Evolutionary conservation across 2,329 filamentous ascomycete genomes (phyloP).

Genomic region (Aspergillus pseudoglaucus): DNA sequence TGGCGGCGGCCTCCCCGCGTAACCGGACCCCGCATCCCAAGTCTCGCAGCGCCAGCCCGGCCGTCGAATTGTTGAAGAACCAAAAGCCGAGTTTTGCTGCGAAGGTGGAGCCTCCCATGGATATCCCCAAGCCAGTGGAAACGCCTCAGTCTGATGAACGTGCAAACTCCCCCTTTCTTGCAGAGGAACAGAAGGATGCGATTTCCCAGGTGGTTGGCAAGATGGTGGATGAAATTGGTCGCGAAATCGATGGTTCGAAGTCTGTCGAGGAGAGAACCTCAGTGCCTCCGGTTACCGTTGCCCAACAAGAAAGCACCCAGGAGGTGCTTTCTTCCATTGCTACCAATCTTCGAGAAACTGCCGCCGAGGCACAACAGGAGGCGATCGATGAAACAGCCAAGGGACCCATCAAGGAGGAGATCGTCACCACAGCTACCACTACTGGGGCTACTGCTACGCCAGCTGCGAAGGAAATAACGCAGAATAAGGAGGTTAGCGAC

Average conservation of each 20-base stretch:
- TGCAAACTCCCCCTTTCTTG: slow-evolving; percentile 19
- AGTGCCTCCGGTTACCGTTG: slow-evolving; percentile 17
- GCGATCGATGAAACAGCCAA: slow-evolving; percentile 51
- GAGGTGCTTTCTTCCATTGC: slow-evolving; percentile 29
- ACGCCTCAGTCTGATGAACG: slow-evolving; percentile 6
- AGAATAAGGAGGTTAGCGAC: slow-evolving; percentile 46
- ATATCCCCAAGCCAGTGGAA: slow-evolving; percentile 1
- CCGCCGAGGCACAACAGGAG: slow-evolving; percentile 38
- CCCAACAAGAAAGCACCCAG: slow-evolving; percentile 30
- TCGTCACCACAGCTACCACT: slow-evolving; percentile 37
- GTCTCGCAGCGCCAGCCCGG: slow-evolving; percentile 37
- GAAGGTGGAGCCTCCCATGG: slow-evolving; percentile 13
- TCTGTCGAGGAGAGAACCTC: slow-evolving; percentile 49
- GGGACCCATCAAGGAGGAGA: slow-evolving; percentile 47
- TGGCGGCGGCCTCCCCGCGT: slow-evolving; percentile 60
- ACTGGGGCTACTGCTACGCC: slow-evolving; percentile 38
- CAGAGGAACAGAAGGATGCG: slow-evolving; percentile 50
- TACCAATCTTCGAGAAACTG: slow-evolving; percentile 31
- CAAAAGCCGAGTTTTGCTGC: slow-evolving; percentile 18
- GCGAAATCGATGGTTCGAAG: slow-evolving; percentile 59
- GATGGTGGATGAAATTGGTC: slow-evolving; percentile 54
- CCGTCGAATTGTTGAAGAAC: slow-evolving; percentile 21
- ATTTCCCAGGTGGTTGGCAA: slow-evolving; percentile 65
- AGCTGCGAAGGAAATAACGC: slow-evolving; percentile 49
- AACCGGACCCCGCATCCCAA: slow-evolving; percentile 48